Conservation (phyloP, 2,329 filamentous ascomycete species). For the Akanthomyces lecanii region DNA sequence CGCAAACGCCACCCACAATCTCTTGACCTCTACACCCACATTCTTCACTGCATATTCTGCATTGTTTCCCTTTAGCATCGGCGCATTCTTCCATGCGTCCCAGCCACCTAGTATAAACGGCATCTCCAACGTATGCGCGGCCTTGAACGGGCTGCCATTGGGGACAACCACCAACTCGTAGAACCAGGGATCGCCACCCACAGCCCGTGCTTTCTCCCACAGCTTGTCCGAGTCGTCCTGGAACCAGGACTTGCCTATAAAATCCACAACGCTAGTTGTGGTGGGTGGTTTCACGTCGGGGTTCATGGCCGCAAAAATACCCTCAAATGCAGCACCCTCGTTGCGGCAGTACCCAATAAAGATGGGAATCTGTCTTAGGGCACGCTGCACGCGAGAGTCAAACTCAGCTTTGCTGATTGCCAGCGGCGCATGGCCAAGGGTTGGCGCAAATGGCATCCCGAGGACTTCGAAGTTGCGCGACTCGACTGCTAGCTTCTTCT, state of each 20-base stretch:
- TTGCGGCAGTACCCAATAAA: constrained; percentile 14
- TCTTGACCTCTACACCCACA: constrained; percentile 17
- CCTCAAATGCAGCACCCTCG: constrained; percentile 16
- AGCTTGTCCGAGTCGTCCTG: background rate
- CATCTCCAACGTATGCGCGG: constrained; percentile 21
- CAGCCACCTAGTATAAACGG: constrained; percentile 19
- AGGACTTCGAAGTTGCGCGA: constrained; percentile 9
- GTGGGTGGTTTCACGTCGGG: background rate
- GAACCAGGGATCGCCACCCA: constrained; percentile 15
- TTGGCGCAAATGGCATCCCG: constrained; percentile 16
- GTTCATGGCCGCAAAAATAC: background rate
- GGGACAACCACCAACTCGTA: constrained; percentile 16
- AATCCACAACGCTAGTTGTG: background rate
- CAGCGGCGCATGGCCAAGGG: constrained; percentile 13
- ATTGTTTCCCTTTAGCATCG: constrained; percentile 18
- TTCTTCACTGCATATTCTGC: constrained; percentile 8
- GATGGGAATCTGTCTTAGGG: constrained; percentile 1
- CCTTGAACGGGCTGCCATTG: constrained; percentile 9
- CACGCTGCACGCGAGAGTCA: background rate
- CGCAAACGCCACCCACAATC: constrained; percentile 20
- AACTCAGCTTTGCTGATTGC: constrained; percentile 3
- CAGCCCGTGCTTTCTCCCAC: constrained; percentile 3
- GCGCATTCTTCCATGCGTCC: constrained; percentile 21
- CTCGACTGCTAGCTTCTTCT: constrained; percentile 11
- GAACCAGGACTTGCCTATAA: background rate